A percentile compares a stretch with the other conserved stretches of the same genome.
Conservation (phyloP, 1,139 yeast species). For the Hanseniaspora gamundiae region DNA sequence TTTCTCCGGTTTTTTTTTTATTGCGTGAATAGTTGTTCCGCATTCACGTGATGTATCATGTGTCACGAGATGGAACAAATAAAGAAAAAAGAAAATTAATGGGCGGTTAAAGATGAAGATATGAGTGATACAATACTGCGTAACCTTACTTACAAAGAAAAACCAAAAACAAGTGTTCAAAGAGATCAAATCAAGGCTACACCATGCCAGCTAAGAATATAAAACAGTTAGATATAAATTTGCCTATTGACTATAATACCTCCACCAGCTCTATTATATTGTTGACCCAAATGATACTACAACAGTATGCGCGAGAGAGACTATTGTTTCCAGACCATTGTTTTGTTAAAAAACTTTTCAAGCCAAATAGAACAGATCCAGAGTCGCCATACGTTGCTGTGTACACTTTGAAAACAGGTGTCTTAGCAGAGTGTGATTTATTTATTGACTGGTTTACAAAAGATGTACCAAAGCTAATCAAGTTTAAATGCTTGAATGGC, state of each 20-base stretch:
- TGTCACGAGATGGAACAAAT: too few relatives aligned
- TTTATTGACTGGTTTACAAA: slow-evolving; percentile 1
- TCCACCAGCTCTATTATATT: not conserved
- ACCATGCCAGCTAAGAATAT: too few relatives aligned
- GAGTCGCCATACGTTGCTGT: not conserved
- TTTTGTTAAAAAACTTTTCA: not conserved
- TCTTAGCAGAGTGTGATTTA: not conserved
- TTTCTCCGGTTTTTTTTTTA: too few relatives aligned
- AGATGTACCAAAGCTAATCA: not conserved
- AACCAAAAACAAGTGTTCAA: too few relatives aligned
- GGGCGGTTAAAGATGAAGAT: too few relatives aligned
- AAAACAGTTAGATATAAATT: not conserved
- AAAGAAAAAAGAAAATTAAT: too few relatives aligned
- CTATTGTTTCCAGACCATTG: not conserved
- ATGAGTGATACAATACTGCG: too few relatives aligned
- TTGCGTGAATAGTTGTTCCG: too few relatives aligned
- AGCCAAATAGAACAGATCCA: not conserved
- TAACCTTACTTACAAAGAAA: too few relatives aligned
- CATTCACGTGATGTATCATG: too few relatives aligned
- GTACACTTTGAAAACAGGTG: not conserved
- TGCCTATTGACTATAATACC: not conserved
- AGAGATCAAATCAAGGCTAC: too few relatives aligned
- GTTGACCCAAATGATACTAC: not conserved
- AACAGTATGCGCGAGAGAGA: not conserved
- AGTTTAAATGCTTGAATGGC: not conserved